A percentile compares a stretch with the other conserved stretches of the same genome.
phyloP scores from a whole-genome alignment of 768 basidiomycete genomes.

The Collybia sordida region DNA sequence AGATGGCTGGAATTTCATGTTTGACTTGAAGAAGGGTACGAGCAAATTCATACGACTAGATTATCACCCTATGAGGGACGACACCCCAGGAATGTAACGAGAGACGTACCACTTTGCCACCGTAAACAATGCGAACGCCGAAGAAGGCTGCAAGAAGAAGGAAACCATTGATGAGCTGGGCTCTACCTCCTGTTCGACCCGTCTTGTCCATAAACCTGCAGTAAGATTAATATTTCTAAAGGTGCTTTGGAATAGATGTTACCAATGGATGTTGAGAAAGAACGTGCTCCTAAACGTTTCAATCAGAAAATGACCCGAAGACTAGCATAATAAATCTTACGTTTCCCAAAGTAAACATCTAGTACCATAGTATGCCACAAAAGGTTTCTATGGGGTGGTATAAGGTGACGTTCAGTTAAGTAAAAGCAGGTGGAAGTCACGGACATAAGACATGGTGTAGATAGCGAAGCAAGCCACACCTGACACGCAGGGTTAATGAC shows the following conservation, averaged over 20 bases:
- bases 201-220: slow-evolving; percentile 77
- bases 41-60: slow-evolving; percentile 68
- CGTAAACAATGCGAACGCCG: slow-evolving; percentile 68
- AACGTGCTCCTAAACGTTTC: slow-evolving; percentile 61
- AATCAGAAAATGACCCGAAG: slow-evolving; percentile 1
- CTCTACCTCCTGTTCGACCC: slow-evolving; percentile 61
- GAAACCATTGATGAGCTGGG: slow-evolving; percentile 74
- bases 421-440: slow-evolving; percentile 21
- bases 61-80: background rate
- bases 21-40: slow-evolving; percentile 55
- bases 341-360: slow-evolving; percentile 85
- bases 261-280: slow-evolving; percentile 90
- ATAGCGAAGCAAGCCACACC: slow-evolving; percentile 64
- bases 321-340: slow-evolving; percentile 32
- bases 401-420: background rate
- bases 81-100: background rate
- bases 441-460: slow-evolving; percentile 69
- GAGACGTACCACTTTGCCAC: slow-evolving; percentile 48
- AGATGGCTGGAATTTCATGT: slow-evolving; percentile 49
- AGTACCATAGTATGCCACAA: slow-evolving; percentile 75
- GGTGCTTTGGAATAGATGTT: background rate
- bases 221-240: background rate
- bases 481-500: slow-evolving; percentile 19
- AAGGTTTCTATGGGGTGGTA: slow-evolving; percentile 51
- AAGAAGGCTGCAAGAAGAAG: slow-evolving; percentile 69